Evolutionary conservation across 23 red algal species (phyloP), one percentile per base, ranked within the genome.

Genomic region (Gracilaria caudata): DNA sequence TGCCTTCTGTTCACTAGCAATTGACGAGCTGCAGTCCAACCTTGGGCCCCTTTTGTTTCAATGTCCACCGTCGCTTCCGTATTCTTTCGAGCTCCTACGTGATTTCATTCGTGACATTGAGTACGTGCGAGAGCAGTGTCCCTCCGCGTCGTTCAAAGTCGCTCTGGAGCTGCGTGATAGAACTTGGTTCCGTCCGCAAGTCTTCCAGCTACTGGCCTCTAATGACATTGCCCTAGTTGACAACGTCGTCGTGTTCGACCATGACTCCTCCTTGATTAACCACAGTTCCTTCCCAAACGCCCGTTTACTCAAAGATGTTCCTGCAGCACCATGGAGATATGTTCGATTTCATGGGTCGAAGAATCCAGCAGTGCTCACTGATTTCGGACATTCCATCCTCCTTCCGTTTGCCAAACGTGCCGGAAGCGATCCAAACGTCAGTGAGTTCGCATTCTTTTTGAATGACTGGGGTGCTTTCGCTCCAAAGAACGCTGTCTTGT

Each of bases 271-370:
- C 51, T 28, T 38, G 35, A 26, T 81, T 14, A 57, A 63, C 19
- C 53, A 81, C 78, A 44, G 14, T 39, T 40, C 26, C 77, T 81
- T 81, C 39, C 78, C 78, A 26, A 57, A 81, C 28, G 29, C 65
- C n/a, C 58, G 78, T 60, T 33, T 39, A 12, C 25, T 30, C 34
- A 57, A 16, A 33, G 28, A 81, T 40, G 78, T 81, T 0, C 78
- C 78, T 26, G 21, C 53, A 16, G 78, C 78, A 23, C 37, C 78
- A 41, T 81, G 78, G 78, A 40, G 53, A 25, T 81, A 81, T 24
- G 36, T 63, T 81, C 78, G 78, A 32, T 81, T 81, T 61, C 78
- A 81, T 25, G 78, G 78, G 3, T 81, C 78, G 30, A 81, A 81
- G 53, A 81, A 81, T 19, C 78, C 78, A 2, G 47, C 53, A 19